A percentile compares a stretch with the other conserved stretches of the same genome.
phyloP scores from a whole-genome alignment of 805 yeast genomes.

The Sugiyamaella valdiviana region DNA sequence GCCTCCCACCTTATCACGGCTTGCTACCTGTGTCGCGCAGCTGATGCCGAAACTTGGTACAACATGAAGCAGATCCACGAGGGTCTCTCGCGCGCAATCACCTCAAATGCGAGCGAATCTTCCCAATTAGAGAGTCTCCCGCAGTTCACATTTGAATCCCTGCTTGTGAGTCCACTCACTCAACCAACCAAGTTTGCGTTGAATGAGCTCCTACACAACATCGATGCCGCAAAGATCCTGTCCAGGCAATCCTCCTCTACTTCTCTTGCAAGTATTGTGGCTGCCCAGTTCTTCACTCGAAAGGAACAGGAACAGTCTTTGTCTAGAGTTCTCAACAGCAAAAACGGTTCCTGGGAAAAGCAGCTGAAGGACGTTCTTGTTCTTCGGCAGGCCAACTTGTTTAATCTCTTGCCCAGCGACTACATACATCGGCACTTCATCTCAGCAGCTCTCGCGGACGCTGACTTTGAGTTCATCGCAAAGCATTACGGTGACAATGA shows the following conservation, averaged over 20 bases:
- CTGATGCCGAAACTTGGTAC: conserved; percentile 4
- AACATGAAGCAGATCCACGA: conserved; percentile 7
- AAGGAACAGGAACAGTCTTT: conserved; percentile 6
- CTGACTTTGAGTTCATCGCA: conserved; percentile 23
- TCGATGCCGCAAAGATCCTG: not conserved
- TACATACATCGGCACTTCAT: conserved; percentile 15
- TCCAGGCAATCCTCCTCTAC: not conserved
- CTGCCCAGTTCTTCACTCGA: not conserved
- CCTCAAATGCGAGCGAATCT: not conserved
- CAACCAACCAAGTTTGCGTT: not conserved
- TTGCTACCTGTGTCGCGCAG: conserved; percentile 15
- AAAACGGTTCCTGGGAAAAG: conserved; percentile 15
- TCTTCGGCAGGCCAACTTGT: conserved; percentile 2
- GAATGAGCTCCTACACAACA: not conserved
- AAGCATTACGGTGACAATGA: conserved; percentile 1
- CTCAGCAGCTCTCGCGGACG: conserved; percentile 19
- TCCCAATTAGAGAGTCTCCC: not conserved
- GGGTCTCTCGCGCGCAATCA: conserved; percentile 3
- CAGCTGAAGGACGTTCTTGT: not conserved
- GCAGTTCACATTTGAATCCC: not conserved
- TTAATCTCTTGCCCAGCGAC: conserved; percentile 7
- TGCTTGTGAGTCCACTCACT: not conserved
- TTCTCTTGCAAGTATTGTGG: not conserved
- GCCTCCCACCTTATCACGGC: conserved; percentile 16
- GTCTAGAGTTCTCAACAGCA: conserved; percentile 5